A percentile compares a stretch with the other conserved stretches of the same genome.
Conservation (phyloP, 2,329 filamentous ascomycete species). For the Sclerotinia nivalis region DNA sequence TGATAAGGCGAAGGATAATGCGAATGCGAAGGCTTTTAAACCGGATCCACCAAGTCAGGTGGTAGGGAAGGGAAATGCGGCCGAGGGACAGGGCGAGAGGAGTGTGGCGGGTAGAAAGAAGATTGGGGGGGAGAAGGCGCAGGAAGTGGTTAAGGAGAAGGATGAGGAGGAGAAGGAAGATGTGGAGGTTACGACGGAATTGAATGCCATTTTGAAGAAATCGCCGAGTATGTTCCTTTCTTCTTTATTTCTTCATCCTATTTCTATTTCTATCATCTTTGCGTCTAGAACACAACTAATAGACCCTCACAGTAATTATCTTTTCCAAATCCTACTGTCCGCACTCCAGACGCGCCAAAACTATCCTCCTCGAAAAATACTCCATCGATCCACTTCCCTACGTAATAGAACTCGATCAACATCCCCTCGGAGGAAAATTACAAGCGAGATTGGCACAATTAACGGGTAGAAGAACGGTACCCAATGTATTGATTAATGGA, state of each 20-base stretch:
- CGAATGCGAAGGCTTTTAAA: conserved; percentile 64
- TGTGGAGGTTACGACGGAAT: conserved; percentile 65
- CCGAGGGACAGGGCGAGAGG: conserved; percentile 39
- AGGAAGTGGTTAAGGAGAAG: conserved; percentile 41
- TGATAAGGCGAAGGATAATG: conserved; percentile 65
- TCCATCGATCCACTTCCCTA: conserved; percentile 77
- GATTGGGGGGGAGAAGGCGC: conserved; percentile 35
- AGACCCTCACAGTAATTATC: conserved; percentile 71
- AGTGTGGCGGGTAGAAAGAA: conserved; percentile 56
- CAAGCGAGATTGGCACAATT: conserved; percentile 70
- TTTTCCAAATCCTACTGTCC: conserved; percentile 96
- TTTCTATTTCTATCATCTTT: neutral
- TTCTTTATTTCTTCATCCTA: neutral
- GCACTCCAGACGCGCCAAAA: conserved; percentile 81
- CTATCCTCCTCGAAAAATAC: conserved; percentile 81
- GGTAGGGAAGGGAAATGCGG: conserved; percentile 47
- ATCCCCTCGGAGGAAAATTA: conserved; percentile 70
- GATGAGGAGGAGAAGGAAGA: conserved; percentile 55
- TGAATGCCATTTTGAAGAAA: conserved; percentile 79
- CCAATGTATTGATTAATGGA: conserved; percentile 86
- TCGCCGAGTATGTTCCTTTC: conserved; percentile 68
- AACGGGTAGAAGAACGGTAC: conserved; percentile 83
- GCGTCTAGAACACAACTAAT: conserved; percentile 12
- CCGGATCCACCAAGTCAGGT: conserved; percentile 60
- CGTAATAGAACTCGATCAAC: conserved; percentile 87